phyloP scores from a whole-genome alignment of 352 stramenopile genomes.

The Globisporangium cederbergense region DNA sequence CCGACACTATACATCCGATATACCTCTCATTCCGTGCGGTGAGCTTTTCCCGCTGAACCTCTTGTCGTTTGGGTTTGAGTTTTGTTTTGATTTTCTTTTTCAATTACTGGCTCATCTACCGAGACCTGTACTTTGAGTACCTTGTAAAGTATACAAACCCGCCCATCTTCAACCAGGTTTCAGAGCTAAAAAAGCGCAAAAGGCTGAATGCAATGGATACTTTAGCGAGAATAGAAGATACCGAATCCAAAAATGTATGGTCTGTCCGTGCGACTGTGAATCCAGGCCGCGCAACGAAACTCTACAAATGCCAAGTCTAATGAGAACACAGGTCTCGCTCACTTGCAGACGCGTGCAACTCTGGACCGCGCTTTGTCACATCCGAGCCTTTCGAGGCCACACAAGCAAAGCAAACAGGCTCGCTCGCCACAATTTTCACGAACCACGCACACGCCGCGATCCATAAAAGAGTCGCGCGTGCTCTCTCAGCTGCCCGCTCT shows the following conservation, averaged over 20 bases:
- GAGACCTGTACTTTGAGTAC: background rate
- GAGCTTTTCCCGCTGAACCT: background rate
- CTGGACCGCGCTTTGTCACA: conserved; percentile 9
- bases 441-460: conserved; percentile 1
- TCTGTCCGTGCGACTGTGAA: background rate
- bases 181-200: background rate
- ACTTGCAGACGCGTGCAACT: background rate
- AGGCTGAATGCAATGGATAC: background rate
- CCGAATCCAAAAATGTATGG: background rate
- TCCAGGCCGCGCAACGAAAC: background rate
- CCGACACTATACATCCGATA: too few species aligned
- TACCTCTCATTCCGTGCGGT: background rate
- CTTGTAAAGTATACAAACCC: background rate
- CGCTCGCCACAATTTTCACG: background rate
- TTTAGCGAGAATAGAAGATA: conserved; percentile 3
- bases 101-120: conserved; percentile 7
- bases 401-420: background rate
- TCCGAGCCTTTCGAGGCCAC: background rate
- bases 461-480: conserved; percentile 13
- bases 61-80: background rate
- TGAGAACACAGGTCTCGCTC: conserved; percentile 9
- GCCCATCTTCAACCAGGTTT: background rate
- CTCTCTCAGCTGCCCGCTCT: conserved; percentile 7
- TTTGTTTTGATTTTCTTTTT: conserved; percentile 2
- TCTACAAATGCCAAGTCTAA: conserved; percentile 2